These are phyloP conservation scores for Euphrasia confusa DNA, from an alignment of 257 asterid genomes.

Conservation along the genomic window DNA sequence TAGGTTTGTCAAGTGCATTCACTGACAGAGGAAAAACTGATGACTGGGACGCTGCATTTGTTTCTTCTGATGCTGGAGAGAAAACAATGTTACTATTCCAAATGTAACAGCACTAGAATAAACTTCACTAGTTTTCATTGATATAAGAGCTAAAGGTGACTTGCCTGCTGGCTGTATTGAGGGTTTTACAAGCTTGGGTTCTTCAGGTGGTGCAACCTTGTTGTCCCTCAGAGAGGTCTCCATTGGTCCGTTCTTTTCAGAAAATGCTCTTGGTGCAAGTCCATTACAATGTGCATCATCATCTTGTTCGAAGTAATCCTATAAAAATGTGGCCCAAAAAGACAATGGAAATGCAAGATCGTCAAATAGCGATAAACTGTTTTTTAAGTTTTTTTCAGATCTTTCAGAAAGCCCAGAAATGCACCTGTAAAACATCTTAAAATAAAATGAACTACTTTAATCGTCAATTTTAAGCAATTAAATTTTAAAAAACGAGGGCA, in stretches of 20 bases:
- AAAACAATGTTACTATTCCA: constrained; percentile 29
- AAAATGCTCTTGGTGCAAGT: constrained; percentile 28
- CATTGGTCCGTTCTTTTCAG: constrained; percentile 29
- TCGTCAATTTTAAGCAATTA: not conserved
- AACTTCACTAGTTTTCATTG: constrained; percentile 27
- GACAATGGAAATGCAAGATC: constrained; percentile 1
- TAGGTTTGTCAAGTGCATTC: constrained; percentile 32
- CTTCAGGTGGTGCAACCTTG: constrained; percentile 32
- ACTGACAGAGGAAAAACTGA: constrained; percentile 25
- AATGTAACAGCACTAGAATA: constrained; percentile 20
- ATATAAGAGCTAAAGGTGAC: constrained; percentile 25
- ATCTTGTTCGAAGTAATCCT: constrained; percentile 54
- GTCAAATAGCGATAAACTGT: not conserved
- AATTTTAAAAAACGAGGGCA: not conserved
- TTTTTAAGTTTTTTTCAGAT: not conserved
- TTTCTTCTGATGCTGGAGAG: constrained; percentile 25
- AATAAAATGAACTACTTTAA: not conserved
- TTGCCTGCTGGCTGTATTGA: constrained; percentile 27
- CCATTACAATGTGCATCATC: constrained; percentile 44
- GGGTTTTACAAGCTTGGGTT: constrained; percentile 23
- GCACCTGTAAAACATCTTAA: constrained; percentile 2
- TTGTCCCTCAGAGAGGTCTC: constrained; percentile 26
- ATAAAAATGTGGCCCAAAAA: constrained; percentile 17
- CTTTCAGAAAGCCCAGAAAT: not conserved
- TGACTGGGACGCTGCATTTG: constrained; percentile 24